phyloP scores from a whole-genome alignment of 2,329 filamentous ascomycete genomes.

The Fusarium marasasianum region DNA sequence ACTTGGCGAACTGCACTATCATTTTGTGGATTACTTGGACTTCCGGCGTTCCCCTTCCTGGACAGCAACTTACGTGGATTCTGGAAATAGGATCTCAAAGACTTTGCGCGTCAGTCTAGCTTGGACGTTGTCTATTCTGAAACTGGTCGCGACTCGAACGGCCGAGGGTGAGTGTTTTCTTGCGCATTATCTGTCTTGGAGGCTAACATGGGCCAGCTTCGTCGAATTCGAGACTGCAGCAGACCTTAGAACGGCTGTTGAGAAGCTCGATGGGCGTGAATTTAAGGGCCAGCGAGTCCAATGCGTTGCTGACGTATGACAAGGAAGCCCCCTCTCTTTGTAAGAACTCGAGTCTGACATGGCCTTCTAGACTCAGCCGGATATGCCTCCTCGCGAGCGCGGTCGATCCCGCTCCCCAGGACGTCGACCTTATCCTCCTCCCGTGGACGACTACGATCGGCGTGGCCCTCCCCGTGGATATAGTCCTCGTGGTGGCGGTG shows the following conservation, averaged over 20 bases:
- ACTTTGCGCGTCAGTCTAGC: constrained; percentile 96
- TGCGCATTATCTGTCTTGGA: neutral
- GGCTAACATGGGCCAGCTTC: constrained; percentile 68
- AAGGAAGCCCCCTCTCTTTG: neutral
- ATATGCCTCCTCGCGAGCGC: constrained; percentile 73
- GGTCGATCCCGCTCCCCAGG: constrained; percentile 82
- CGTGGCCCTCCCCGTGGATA: constrained; percentile 83
- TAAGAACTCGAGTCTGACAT: constrained; percentile 33
- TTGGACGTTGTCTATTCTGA: constrained; percentile 98
- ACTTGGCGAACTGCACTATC: constrained; percentile 52
- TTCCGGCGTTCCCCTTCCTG: constrained; percentile 53
- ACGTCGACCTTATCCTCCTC: constrained; percentile 72
- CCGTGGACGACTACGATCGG: constrained; percentile 83
- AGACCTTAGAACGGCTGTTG: constrained; percentile 89
- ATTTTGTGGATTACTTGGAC: constrained; percentile 50
- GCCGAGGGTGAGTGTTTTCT: constrained; percentile 77
- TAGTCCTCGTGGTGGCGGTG: constrained; percentile 76
- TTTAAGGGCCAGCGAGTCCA: constrained; percentile 91
- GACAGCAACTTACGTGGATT: constrained; percentile 82
- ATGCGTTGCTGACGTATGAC: constrained; percentile 82
- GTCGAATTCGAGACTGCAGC: constrained; percentile 96
- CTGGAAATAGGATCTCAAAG: constrained; percentile 97
- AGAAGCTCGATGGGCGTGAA: constrained; percentile 91
- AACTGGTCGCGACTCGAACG: constrained; percentile 69
- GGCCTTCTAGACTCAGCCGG: constrained; percentile 75